Evolutionary conservation across 2,329 filamentous ascomycete species (phyloP).

Genomic region (Aspergillus luchuensis): DNA sequence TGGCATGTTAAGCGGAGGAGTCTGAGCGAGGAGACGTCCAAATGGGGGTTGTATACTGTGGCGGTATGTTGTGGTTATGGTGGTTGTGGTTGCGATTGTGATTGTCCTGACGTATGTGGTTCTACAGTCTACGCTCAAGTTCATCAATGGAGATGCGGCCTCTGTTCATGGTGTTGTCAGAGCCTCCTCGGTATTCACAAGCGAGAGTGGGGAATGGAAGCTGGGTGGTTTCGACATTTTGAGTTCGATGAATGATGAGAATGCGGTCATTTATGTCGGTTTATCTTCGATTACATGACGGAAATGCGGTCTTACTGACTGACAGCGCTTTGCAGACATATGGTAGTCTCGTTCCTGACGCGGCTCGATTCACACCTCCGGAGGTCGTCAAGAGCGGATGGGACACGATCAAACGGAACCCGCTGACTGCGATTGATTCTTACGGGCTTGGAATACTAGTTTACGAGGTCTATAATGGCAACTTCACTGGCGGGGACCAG

Average conservation of each 20-base stretch:
- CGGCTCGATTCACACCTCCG: constrained; percentile 79
- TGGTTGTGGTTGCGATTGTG: neutral
- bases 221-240: constrained; percentile 89
- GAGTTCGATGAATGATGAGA: constrained; percentile 94
- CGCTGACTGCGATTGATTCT: constrained; percentile 78
- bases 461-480: constrained; percentile 89
- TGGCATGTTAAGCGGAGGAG: constrained; percentile 92
- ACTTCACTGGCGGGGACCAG: constrained; percentile 74
- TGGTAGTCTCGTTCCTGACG: constrained; percentile 83
- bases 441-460: constrained; percentile 84
- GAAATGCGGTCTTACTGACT: constrained; percentile 19
- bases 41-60: constrained; percentile 90
- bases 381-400: constrained; percentile 87
- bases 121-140: constrained; percentile 79
- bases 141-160: constrained; percentile 89
- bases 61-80: constrained; percentile 58
- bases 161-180: constrained; percentile 89
- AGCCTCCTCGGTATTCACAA: constrained; percentile 85
- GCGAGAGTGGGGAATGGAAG: constrained; percentile 98
- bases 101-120: neutral
- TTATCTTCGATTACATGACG: too few species aligned
- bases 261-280: constrained; percentile 81
- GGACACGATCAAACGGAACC: constrained; percentile 83
- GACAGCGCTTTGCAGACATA: constrained; percentile 62
- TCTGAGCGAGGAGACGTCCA: constrained; percentile 85